Conservation (phyloP, 164 flowering plant genomes). For the Amborella trichopoda region DNA sequence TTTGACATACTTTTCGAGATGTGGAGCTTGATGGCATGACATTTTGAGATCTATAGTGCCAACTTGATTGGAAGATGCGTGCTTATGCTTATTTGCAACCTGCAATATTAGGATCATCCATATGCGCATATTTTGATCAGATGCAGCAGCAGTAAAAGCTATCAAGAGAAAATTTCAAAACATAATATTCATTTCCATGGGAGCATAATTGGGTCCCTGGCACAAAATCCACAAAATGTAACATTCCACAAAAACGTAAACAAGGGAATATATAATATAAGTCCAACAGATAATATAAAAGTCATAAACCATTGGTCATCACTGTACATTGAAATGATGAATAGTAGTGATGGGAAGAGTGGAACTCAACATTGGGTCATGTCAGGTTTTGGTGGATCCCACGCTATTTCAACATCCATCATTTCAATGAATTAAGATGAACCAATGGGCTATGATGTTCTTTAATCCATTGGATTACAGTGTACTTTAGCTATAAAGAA, state of each 20-base stretch:
- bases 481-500: too few species aligned
- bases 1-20: slow-evolving; percentile 5
- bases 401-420: too few species aligned
- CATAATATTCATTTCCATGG: background rate
- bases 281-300: too few species aligned
- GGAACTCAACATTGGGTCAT: background rate
- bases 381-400: too few species aligned
- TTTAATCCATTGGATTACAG: too few species aligned
- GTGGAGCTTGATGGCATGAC: slow-evolving; percentile 12
- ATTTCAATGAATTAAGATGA: too few species aligned
- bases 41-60: slow-evolving; percentile 25
- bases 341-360: too few species aligned
- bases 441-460: too few species aligned
- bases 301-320: too few species aligned
- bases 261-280: background rate
- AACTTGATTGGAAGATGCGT: slow-evolving; percentile 12
- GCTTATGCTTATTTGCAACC: slow-evolving; percentile 21
- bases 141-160: background rate
- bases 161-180: background rate
- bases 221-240: background rate
- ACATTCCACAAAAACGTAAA: background rate
- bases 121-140: background rate
- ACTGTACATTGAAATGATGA: too few species aligned
- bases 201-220: background rate
- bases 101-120: slow-evolving; percentile 22